phyloP scores from a whole-genome alignment of 202 grass and related monocot species.

The Miscanthus sacchariflorus region DNA sequence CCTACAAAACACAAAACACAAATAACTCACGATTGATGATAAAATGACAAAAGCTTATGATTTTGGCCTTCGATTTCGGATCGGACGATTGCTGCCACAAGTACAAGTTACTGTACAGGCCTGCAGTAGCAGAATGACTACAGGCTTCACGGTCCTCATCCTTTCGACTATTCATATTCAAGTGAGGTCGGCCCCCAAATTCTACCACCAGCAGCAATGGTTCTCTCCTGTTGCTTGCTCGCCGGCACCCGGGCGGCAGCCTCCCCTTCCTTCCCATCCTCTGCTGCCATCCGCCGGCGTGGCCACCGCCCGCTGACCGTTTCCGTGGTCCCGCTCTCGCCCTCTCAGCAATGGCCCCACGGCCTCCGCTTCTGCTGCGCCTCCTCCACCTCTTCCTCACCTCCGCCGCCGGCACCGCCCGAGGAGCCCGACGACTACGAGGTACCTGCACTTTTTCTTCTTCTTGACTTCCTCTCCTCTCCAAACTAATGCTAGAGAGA shows the following conservation, averaged over 20 bases:
- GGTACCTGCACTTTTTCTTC: slow-evolving; percentile 11
- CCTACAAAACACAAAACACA: no score
- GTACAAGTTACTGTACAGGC: no score
- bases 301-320: neutral
- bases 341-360: slow-evolving; percentile 40
- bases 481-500: neutral
- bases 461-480: neutral
- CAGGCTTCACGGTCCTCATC: neutral
- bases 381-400: slow-evolving; percentile 40
- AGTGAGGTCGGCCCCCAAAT: neutral
- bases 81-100: no score
- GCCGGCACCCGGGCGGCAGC: slow-evolving; percentile 38
- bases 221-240: slow-evolving; percentile 53
- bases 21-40: no score
- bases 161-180: neutral
- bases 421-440: slow-evolving; percentile 55
- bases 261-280: slow-evolving; percentile 31
- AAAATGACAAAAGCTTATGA: no score
- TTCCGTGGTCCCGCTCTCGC: neutral
- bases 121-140: no score
- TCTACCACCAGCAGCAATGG: slow-evolving; percentile 39
- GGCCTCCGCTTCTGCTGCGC: slow-evolving; percentile 41
- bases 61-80: no score
- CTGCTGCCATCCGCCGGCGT: slow-evolving; percentile 1
- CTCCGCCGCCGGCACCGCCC: slow-evolving; percentile 44